These are phyloP conservation scores for Arachis hypogaea DNA, from an alignment of 306 rosid species.

Conservation along the genomic window DNA sequence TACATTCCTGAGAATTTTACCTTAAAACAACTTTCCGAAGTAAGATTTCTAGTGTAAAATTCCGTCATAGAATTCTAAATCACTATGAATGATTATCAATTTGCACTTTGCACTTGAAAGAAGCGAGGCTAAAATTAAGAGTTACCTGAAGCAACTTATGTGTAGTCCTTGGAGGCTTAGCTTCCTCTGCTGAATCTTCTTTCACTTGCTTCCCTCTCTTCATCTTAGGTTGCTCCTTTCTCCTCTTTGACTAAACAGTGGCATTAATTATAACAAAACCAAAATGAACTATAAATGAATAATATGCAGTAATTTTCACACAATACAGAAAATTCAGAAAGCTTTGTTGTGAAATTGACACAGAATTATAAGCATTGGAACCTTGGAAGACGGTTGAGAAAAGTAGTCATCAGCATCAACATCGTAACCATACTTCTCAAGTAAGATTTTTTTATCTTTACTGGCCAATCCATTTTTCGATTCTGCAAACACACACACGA, in stretches of 20 bases:
- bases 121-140: slow-evolving; percentile 9
- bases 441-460: slow-evolving; percentile 61
- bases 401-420: slow-evolving; percentile 75
- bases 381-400: slow-evolving; percentile 71
- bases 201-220: slow-evolving; percentile 55
- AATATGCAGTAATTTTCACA: slow-evolving; percentile 18
- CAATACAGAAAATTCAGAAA: slow-evolving; percentile 19
- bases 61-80: too few relatives aligned
- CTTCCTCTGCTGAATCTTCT: slow-evolving; percentile 47
- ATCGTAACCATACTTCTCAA: slow-evolving; percentile 82
- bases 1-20: too few relatives aligned
- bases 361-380: slow-evolving; percentile 29
- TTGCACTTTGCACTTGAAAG: background rate
- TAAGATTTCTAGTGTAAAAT: too few relatives aligned
- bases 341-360: background rate
- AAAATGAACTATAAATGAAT: background rate
- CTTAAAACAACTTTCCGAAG: too few relatives aligned
- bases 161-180: slow-evolving; percentile 66
- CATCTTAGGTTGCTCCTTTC: slow-evolving; percentile 49
- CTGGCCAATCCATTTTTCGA: slow-evolving; percentile 56
- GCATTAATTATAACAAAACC: slow-evolving; percentile 20
- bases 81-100: background rate
- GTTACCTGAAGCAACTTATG: slow-evolving; percentile 89
- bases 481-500: slow-evolving; percentile 42
- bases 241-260: slow-evolving; percentile 60